Conservation (phyloP, 2,329 filamentous ascomycete genomes). For the Fusarium transvaalense region DNA sequence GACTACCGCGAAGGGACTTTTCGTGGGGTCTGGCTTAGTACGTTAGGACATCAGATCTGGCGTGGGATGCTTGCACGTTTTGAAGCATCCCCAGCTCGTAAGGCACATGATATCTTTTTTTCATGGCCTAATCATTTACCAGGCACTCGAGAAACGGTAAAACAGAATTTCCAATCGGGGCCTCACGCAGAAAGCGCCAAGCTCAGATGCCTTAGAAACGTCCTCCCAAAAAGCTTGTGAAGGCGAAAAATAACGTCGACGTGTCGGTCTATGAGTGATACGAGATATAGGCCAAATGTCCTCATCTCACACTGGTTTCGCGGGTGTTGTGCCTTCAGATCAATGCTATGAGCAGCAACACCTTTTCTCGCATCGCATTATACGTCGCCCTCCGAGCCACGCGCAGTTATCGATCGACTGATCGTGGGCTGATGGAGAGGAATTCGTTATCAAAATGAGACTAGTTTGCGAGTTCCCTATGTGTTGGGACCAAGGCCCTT, state of each 20-base stretch:
- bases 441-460: slow-evolving; percentile 21
- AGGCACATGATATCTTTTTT: neutral
- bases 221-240: neutral
- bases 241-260: neutral
- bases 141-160: neutral
- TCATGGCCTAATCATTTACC: neutral
- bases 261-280: neutral
- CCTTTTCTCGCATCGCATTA: neutral
- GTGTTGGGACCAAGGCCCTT: slow-evolving; percentile 3
- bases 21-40: neutral
- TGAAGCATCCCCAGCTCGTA: neutral
- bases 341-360: neutral
- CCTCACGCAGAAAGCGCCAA: neutral
- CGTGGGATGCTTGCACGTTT: neutral
- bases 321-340: neutral
- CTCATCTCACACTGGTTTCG: neutral
- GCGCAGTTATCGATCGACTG: neutral
- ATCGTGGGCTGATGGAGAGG: slow-evolving; percentile 1
- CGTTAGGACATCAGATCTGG: neutral
- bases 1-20: neutral
- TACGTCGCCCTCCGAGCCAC: neutral
- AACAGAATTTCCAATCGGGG: neutral
- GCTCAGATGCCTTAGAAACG: neutral
- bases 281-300: neutral
- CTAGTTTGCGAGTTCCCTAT: slow-evolving; percentile 18